Evolutionary conservation across 2,329 filamentous ascomycete genomes (phyloP).

Genomic region (Cladosporium phlei): DNA sequence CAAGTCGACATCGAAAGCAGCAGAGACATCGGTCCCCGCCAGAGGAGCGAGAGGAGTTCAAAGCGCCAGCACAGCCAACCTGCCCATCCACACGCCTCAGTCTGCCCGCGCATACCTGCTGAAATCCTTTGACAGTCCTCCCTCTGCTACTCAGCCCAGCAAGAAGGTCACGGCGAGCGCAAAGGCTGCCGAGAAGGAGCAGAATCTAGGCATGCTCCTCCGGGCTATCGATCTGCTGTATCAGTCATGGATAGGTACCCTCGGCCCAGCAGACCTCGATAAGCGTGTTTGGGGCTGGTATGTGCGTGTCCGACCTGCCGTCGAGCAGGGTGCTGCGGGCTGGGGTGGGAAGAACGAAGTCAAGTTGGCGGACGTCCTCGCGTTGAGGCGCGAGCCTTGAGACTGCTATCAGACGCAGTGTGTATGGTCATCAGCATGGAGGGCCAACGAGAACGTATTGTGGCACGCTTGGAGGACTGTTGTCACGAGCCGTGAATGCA

Average conservation of each 20-base stretch:
- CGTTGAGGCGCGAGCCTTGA: conserved; percentile 39
- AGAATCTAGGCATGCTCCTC: conserved; percentile 65
- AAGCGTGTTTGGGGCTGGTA: conserved; percentile 79
- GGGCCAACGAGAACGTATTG: too few relatives aligned
- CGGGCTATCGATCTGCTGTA: conserved; percentile 68
- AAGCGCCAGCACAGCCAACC: conserved; percentile 38
- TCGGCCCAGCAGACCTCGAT: conserved; percentile 65
- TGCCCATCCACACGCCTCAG: conserved; percentile 72
- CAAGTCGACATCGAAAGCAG: conserved; percentile 36
- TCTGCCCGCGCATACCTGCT: conserved; percentile 57
- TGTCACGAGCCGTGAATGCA: too few relatives aligned
- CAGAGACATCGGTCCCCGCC: conserved; percentile 19
- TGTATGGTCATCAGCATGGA: too few relatives aligned
- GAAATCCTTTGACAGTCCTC: conserved; percentile 53
- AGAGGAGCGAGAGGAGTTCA: too few relatives aligned
- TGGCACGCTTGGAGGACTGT: too few relatives aligned
- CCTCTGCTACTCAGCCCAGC: conserved; percentile 22
- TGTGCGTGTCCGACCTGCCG: conserved; percentile 67
- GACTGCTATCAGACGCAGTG: too few relatives aligned
- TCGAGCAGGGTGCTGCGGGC: conserved; percentile 67
- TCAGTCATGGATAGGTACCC: conserved; percentile 64
- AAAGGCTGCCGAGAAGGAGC: conserved; percentile 58
- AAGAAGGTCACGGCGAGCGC: conserved; percentile 53
- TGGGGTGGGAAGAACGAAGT: conserved; percentile 79
- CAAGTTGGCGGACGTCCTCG: conserved; percentile 61